Evolutionary conservation across 495 filamentous ascomycete genomes (phyloP).

Genomic region (Penicillium robsamsonii): DNA sequence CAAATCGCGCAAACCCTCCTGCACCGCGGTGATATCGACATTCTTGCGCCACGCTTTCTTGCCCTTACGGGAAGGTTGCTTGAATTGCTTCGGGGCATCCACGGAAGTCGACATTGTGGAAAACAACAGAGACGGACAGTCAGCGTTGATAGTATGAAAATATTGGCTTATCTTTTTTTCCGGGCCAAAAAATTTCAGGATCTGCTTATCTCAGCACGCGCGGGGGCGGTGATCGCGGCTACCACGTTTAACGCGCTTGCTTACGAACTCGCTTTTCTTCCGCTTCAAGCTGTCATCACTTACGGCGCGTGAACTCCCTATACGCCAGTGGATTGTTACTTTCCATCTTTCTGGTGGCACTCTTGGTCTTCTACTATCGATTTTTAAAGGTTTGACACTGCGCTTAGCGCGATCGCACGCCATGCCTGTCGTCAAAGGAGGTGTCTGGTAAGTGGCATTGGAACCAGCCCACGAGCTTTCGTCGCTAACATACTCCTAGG

Average conservation of each 20-base stretch:
- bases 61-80: constrained; percentile 90
- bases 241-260: constrained; percentile 20
- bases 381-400: constrained; percentile 1
- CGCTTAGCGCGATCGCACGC: constrained; percentile 18
- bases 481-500: constrained; percentile 37
- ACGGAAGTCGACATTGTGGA: constrained; percentile 38
- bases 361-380: constrained; percentile 2
- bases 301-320: constrained; percentile 19
- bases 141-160: constrained; percentile 8
- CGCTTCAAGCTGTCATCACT: constrained; percentile 16
- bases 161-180: constrained; percentile 30
- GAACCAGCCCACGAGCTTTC: constrained; percentile 6
- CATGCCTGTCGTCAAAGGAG: constrained; percentile 98
- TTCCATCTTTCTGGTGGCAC: constrained; percentile 18
- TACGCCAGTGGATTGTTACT: constrained; percentile 16
- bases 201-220: constrained; percentile 35
- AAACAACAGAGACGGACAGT: constrained; percentile 6
- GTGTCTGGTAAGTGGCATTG: constrained; percentile 75
- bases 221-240: constrained; percentile 27
- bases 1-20: constrained; percentile 76
- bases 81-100: constrained; percentile 57
- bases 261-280: constrained; percentile 26
- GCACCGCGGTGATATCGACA: constrained; percentile 83
- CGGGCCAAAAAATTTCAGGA: constrained; percentile 32
- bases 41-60: constrained; percentile 99